Evolutionary conservation across 257 asterid genomes (phyloP).

Genomic region (Dorcoceras hygrometricum): DNA sequence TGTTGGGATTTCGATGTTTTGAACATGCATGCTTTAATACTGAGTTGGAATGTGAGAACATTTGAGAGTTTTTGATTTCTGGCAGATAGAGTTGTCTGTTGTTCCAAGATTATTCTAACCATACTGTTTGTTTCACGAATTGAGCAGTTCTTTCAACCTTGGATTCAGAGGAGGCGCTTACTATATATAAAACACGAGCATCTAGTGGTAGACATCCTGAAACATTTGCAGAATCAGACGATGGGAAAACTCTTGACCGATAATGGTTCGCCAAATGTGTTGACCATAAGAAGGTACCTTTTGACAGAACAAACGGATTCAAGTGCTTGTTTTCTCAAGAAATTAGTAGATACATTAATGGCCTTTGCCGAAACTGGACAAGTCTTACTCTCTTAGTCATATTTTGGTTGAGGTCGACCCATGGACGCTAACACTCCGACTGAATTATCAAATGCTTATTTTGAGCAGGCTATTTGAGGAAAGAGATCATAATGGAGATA

Average conservation of each 20-base stretch:
- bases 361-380: too few relatives aligned
- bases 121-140: constrained; percentile 10
- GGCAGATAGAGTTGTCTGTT: background rate
- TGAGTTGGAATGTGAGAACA: background rate
- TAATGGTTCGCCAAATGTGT: constrained; percentile 34
- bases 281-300: constrained; percentile 35
- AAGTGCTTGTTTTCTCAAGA: background rate
- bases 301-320: background rate
- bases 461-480: constrained; percentile 29
- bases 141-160: constrained; percentile 42
- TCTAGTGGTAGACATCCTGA: constrained; percentile 39
- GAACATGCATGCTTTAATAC: background rate
- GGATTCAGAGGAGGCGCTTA: constrained; percentile 42
- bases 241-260: constrained; percentile 27
- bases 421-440: too few relatives aligned
- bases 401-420: too few relatives aligned
- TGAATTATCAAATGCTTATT: background rate
- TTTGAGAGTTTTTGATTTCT: background rate
- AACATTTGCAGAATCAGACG: constrained; percentile 32
- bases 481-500: constrained; percentile 36
- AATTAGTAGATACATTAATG: too few relatives aligned
- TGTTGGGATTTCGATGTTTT: background rate
- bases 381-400: too few relatives aligned
- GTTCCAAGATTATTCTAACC: too few relatives aligned
- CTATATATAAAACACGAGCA: constrained; percentile 41